Conservation (phyloP, 2,329 filamentous ascomycete species). For the Cladophialophora exuberans region DNA sequence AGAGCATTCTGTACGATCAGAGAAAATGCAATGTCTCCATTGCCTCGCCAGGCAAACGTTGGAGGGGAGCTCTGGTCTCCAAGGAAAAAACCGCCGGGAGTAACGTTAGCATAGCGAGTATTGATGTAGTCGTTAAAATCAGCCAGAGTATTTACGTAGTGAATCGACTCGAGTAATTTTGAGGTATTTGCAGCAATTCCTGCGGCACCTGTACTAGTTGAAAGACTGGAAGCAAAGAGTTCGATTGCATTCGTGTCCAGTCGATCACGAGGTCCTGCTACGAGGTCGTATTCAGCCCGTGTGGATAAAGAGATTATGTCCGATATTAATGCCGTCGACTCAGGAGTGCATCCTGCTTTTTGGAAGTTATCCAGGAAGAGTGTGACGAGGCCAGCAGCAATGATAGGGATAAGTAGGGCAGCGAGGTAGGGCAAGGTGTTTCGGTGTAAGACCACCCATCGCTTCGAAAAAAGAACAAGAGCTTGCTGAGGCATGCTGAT, state of each 20-base stretch:
- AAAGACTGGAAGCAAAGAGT: conserved; percentile 34
- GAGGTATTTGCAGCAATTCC: conserved; percentile 36
- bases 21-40: conserved; percentile 60
- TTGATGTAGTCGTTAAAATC: conserved; percentile 71
- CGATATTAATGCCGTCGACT: conserved; percentile 42
- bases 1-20: conserved; percentile 64
- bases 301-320: conserved; percentile 37
- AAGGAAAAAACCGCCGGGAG: conserved; percentile 79
- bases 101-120: conserved; percentile 67
- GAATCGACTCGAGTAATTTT: conserved; percentile 44
- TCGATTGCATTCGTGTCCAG: conserved; percentile 31
- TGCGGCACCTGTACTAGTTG: conserved; percentile 36
- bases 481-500: conserved; percentile 73
- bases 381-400: conserved; percentile 77
- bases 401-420: conserved; percentile 76
- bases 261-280: conserved; percentile 41
- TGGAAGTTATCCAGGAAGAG: conserved; percentile 68
- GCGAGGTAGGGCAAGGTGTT: conserved; percentile 77
- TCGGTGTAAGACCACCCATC: conserved; percentile 73
- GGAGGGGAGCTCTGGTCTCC: conserved; percentile 63
- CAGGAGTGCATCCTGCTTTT: conserved; percentile 57
- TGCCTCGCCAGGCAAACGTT: conserved; percentile 72
- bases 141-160: conserved; percentile 64
- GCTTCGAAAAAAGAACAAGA: conserved; percentile 75
- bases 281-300: conserved; percentile 39